phyloP scores from a whole-genome alignment of 768 basidiomycete species.

The Suillus weaverae region DNA sequence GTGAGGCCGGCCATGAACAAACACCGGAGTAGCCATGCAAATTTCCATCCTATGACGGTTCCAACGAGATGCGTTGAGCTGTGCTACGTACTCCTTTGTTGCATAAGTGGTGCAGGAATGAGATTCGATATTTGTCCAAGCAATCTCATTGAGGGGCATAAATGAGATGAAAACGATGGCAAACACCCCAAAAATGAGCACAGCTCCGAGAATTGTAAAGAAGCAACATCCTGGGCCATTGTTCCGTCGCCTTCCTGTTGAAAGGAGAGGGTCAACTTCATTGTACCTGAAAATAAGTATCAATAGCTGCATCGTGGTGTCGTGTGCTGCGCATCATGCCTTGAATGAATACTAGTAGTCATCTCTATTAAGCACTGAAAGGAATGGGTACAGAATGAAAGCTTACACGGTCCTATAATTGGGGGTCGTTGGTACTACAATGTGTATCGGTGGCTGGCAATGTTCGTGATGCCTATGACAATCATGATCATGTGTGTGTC shows the following conservation, averaged over 20 bases:
- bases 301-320: not conserved
- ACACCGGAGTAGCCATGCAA: constrained; percentile 22
- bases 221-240: constrained; percentile 1
- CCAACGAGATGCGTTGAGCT: constrained; percentile 31
- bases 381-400: not conserved
- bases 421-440: not conserved
- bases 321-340: not conserved
- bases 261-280: not conserved
- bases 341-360: not conserved
- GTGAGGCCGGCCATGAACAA: constrained; percentile 21
- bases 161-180: not conserved
- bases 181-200: not conserved
- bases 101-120: constrained; percentile 29
- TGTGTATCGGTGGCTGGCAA: not conserved
- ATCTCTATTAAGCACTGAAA: not conserved
- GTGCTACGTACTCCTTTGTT: constrained; percentile 30
- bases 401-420: not conserved
- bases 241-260: not conserved
- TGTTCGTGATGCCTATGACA: not conserved
- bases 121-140: constrained; percentile 18
- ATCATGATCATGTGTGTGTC: not conserved
- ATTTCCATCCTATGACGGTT: constrained; percentile 18
- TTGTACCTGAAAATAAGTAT: not conserved
- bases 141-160: constrained; percentile 1
- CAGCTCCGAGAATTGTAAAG: not conserved